A percentile compares a stretch with the other conserved stretches of the same genome.
phyloP scores from a whole-genome alignment of 2,329 filamentous ascomycete genomes.

The Fusarium euwallaceae region DNA sequence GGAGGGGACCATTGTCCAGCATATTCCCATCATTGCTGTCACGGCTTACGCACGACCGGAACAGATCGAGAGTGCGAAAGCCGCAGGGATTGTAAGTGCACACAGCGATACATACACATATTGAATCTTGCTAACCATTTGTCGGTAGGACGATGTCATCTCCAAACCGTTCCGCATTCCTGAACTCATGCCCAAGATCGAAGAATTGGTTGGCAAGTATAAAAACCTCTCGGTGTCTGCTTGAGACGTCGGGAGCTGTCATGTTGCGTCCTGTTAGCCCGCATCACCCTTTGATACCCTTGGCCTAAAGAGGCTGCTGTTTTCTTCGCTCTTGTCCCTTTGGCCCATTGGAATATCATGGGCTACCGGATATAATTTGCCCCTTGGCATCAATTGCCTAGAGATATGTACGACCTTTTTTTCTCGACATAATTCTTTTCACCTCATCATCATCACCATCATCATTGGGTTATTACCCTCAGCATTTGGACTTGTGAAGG shows the following conservation, averaged over 20 bases:
- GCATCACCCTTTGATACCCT: not conserved
- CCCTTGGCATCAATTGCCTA: slow-evolving; percentile 21
- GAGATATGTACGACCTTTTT: slow-evolving; percentile 9
- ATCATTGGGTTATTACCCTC: slow-evolving; percentile 21
- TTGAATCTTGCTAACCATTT: slow-evolving; percentile 12
- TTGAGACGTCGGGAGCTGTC: slow-evolving; percentile 10
- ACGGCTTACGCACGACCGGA: slow-evolving; percentile 83
- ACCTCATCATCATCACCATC: slow-evolving; percentile 25
- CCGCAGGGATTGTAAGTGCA: slow-evolving; percentile 76
- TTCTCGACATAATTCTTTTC: slow-evolving; percentile 35
- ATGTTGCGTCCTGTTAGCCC: not conserved
- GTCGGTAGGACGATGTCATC: slow-evolving; percentile 76
- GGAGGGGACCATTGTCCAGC: slow-evolving; percentile 70
- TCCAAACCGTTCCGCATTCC: slow-evolving; percentile 84
- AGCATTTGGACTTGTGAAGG: slow-evolving; percentile 34
- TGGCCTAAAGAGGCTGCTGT: not conserved
- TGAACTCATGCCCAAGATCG: slow-evolving; percentile 77
- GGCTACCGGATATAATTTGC: slow-evolving; percentile 15
- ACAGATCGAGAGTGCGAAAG: slow-evolving; percentile 78
- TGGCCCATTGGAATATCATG: slow-evolving; percentile 6
- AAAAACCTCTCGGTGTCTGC: slow-evolving; percentile 48
- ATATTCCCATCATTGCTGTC: slow-evolving; percentile 86
- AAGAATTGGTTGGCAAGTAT: slow-evolving; percentile 64
- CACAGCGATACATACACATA: not conserved
- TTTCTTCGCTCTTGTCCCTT: slow-evolving; percentile 12